Evolutionary conservation across 225 moss, liverwort and hornwort species (phyloP).

Genomic region (Polytrichum formosum): DNA sequence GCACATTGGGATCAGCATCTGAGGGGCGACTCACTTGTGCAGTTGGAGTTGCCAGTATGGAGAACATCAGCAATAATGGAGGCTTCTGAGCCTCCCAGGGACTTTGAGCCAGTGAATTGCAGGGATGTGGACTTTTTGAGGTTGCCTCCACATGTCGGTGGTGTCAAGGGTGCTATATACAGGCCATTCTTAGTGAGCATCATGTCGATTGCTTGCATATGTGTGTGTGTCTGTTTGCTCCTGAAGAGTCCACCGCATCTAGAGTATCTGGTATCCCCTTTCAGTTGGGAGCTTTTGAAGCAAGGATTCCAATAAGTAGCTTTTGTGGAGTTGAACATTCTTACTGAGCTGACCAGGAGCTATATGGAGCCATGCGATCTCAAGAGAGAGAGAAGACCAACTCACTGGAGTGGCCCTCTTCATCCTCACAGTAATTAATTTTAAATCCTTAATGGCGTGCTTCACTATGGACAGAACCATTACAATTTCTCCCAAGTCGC

Average conservation of each 20-base stretch:
- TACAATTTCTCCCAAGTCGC: no score
- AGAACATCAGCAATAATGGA: slow-evolving; percentile 4
- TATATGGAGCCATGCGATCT: no score
- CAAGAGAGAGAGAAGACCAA: no score
- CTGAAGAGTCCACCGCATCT: slow-evolving; percentile 49
- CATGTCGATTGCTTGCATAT: slow-evolving; percentile 76
- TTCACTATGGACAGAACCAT: no score
- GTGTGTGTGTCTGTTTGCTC: slow-evolving; percentile 78
- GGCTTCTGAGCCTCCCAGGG: background rate
- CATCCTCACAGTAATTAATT: no score
- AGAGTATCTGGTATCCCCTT: slow-evolving; percentile 19
- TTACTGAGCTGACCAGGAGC: no score
- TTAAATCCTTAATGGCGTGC: no score
- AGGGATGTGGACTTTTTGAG: slow-evolving; percentile 31
- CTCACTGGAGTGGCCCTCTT: no score
- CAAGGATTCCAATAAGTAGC: slow-evolving; percentile 13
- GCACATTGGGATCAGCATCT: slow-evolving; percentile 20
- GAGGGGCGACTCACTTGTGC: slow-evolving; percentile 2
- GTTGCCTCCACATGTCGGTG: slow-evolving; percentile 44
- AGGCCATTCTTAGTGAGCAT: slow-evolving; percentile 84
- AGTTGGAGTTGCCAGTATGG: slow-evolving; percentile 42
- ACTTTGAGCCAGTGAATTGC: slow-evolving; percentile 4
- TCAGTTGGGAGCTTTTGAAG: slow-evolving; percentile 40
- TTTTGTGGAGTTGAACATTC: no score
- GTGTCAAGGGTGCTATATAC: slow-evolving; percentile 45